phyloP scores from a whole-genome alignment of 306 rosid genomes.

The Dryas drummondii region DNA sequence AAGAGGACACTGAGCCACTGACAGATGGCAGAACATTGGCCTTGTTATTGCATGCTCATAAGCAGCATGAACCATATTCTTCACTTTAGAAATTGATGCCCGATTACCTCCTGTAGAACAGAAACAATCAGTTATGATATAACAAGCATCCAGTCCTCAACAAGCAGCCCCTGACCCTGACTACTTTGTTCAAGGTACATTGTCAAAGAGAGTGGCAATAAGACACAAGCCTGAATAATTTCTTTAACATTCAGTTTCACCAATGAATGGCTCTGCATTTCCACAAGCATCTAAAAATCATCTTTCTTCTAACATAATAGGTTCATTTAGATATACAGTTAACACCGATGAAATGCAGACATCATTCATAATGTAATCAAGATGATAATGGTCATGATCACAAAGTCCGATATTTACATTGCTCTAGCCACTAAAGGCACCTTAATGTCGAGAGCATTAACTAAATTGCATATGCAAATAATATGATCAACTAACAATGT shows the following conservation, averaged over 20 bases:
- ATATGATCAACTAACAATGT: neutral
- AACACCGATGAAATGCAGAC: neutral
- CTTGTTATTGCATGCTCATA: conserved; percentile 45
- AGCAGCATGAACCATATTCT: conserved; percentile 51
- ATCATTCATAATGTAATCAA: neutral
- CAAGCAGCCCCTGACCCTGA: neutral
- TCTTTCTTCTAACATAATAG: neutral
- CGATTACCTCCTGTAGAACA: conserved; percentile 49
- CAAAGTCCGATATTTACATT: neutral
- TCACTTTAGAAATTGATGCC: conserved; percentile 56
- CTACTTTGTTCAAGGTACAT: neutral
- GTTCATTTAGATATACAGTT: neutral
- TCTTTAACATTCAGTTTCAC: neutral
- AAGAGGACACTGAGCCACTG: conserved; percentile 67
- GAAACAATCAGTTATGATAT: neutral
- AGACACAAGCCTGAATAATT: neutral
- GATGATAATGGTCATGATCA: neutral
- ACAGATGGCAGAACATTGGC: conserved; percentile 76
- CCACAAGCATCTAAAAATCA: neutral
- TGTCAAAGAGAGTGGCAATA: neutral
- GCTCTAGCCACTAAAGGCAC: conserved; percentile 3
- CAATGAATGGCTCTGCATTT: conserved; percentile 2
- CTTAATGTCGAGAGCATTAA: neutral
- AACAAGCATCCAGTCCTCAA: neutral
- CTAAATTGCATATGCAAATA: neutral